Evolutionary conservation across 2,329 filamentous ascomycete genomes (phyloP).

Genomic region (Fusarium paranaense): DNA sequence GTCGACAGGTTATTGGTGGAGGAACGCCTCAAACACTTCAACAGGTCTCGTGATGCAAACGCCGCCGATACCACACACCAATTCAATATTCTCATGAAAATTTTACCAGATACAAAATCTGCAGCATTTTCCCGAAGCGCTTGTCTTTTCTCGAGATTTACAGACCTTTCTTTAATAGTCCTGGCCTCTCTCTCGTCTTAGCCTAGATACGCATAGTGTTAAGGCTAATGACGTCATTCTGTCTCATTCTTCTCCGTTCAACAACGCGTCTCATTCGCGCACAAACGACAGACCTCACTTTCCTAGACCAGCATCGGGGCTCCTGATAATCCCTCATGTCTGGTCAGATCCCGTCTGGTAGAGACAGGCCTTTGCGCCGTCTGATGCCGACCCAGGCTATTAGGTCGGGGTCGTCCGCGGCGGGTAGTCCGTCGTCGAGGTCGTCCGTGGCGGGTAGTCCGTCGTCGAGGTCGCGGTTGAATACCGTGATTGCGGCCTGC

Average conservation of each 20-base stretch:
- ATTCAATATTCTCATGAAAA: too few relatives aligned
- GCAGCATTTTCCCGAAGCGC: too few relatives aligned
- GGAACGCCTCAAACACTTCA: neutral
- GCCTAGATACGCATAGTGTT: neutral
- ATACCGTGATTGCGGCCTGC: constrained; percentile 27
- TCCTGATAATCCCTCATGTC: neutral
- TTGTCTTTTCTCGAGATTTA: neutral
- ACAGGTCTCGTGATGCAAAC: neutral
- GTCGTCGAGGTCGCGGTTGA: neutral
- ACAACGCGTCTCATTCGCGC: neutral
- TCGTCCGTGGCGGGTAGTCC: fast-evolving
- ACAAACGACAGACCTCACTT: neutral
- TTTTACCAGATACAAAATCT: neutral
- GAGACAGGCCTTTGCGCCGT: neutral
- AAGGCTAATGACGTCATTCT: neutral
- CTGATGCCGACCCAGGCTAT: neutral
- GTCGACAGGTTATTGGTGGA: neutral
- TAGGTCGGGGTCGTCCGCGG: neutral
- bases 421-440: fast-evolving
- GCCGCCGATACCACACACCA: neutral
- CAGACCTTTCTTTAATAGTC: neutral
- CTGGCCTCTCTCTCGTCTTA: neutral
- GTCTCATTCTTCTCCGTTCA: neutral
- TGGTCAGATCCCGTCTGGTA: neutral
- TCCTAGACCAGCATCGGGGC: neutral